Evolutionary conservation across 2,329 filamentous ascomycete species (phyloP).

Genomic region (Ophiocordyceps polyrhachis-furcata): DNA sequence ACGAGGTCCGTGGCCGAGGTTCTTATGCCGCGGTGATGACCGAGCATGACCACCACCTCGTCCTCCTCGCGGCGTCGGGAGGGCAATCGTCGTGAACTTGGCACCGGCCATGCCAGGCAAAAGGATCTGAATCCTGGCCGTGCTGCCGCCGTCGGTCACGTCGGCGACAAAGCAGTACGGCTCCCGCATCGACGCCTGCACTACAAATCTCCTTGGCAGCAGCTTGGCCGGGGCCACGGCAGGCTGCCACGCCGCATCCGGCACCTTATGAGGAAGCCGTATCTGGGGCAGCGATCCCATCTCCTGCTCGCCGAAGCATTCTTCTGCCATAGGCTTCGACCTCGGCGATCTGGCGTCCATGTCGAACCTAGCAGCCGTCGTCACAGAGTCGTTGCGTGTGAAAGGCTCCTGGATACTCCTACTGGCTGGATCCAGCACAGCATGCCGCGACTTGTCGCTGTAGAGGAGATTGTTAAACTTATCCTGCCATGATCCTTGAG

Average conservation of each 20-base stretch:
- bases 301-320: slow-evolving; percentile 66
- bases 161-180: slow-evolving; percentile 16
- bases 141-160: slow-evolving; percentile 14
- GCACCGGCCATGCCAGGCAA: slow-evolving; percentile 23
- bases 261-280: slow-evolving; percentile 43
- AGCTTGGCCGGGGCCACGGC: slow-evolving; percentile 34
- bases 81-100: slow-evolving; percentile 20
- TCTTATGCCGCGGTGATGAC: slow-evolving; percentile 12
- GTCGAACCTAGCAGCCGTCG: slow-evolving; percentile 8
- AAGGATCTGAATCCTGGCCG: slow-evolving; percentile 15
- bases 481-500: slow-evolving; percentile 50
- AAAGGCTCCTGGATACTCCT: slow-evolving; percentile 45
- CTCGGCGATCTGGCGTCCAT: slow-evolving; percentile 26
- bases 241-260: slow-evolving; percentile 44
- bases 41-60: slow-evolving; percentile 10
- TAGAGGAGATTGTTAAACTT: slow-evolving; percentile 65
- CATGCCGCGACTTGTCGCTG: slow-evolving; percentile 43
- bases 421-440: slow-evolving; percentile 48
- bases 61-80: slow-evolving; percentile 13
- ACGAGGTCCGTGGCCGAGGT: slow-evolving; percentile 11
- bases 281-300: slow-evolving; percentile 60
- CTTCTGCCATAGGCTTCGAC: slow-evolving; percentile 55
- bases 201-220: slow-evolving; percentile 30
- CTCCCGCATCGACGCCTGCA: slow-evolving; percentile 18
- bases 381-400: slow-evolving; percentile 19